Percentiles rank a stretch among this genome's conserved stretches.
These are phyloP conservation scores for Stagonosporopsis vannaccii DNA, from an alignment of 2,329 filamentous ascomycete genomes.

Conservation along the genomic window DNA sequence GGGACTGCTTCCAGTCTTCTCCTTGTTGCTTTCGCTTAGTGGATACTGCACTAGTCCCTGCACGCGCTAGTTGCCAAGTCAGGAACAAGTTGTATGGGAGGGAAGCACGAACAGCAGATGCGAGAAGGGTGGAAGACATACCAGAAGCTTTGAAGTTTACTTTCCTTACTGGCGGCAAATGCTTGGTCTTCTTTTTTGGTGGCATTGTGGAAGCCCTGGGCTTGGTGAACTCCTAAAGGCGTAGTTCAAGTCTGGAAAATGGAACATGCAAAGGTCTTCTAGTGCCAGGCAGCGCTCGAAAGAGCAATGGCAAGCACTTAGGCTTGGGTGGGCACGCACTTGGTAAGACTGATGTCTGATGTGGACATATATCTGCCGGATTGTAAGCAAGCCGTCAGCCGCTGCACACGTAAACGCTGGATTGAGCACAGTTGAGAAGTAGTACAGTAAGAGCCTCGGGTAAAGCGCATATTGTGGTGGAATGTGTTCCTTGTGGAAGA, in stretches of 20 bases:
- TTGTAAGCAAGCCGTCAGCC: constrained; percentile 15
- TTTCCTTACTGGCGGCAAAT: constrained; percentile 7
- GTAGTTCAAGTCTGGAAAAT: background rate
- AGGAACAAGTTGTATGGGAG: constrained; percentile 42
- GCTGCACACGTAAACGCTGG: background rate
- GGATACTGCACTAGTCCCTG: constrained; percentile 12
- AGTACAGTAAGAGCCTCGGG: background rate
- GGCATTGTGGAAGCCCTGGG: constrained; percentile 35
- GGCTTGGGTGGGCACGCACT: background rate
- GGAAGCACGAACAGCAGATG: constrained; percentile 21
- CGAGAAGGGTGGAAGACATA: constrained; percentile 24
- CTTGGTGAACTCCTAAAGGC: background rate
- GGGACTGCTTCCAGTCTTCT: constrained; percentile 34
- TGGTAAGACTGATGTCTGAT: background rate
- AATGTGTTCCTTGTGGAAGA: background rate
- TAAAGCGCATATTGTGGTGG: background rate
- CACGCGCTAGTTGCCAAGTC: constrained; percentile 41
- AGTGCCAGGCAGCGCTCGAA: background rate
- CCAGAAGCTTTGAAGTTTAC: constrained; percentile 23
- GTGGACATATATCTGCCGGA: background rate
- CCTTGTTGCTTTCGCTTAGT: constrained; percentile 39
- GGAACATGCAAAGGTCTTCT: background rate
- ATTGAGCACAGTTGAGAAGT: background rate
- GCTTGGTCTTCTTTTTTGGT: constrained; percentile 43
- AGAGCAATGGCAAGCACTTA: background rate